Evolutionary conservation across 352 stramenopile genomes (phyloP), one percentile per base, ranked within the genome.

Genomic region (Globisporangium sylvaticum): DNA sequence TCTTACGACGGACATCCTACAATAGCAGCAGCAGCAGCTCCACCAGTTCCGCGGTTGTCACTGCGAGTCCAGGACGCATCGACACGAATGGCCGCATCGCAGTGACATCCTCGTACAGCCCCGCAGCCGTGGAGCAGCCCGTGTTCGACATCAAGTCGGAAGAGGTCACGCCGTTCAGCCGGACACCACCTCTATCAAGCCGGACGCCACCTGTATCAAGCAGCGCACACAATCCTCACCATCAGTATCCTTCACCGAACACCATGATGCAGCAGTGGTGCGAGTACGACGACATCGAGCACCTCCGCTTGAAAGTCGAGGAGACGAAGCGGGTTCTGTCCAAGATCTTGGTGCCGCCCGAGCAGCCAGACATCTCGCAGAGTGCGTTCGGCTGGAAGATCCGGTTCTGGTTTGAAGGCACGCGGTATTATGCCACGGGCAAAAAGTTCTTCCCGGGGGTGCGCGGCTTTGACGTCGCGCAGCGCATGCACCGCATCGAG

Each of bases 331-430:
- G 59, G 0, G 74, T 75, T 18, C 60, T 89, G 54, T 74, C 83
- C 32, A 53, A 67, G 12, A 88, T 88, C 65, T 50, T 83, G 20
- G 73, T 77, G 53, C 82, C 78, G 4, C 59, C 72, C 1, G 50
- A 69, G 27, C 65, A 73, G 10, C 70, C 73, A 0, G 77, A 73
- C 53, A 77, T 85, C 56, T 75, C 73, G 24, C 72, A 75, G n/a
- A 64, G 77, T 6, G 81, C 81, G 29, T 89, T 90, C 25, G 80
- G 80, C 52, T 90, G 82, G 82, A 72, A 81, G 32, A 88, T 90
- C 58, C 73, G 84, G 52, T 87, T 90, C 20, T 90, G 82, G 82
- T 59, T 74, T 29, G 67, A 84, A 58, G 77, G 75, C 18, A 54
- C 75, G 52, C 76, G 71, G 44, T 90, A 87, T 62, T 90, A 73